phyloP scores from a whole-genome alignment of 352 stramenopile genomes.

The Globisporangium camurandrum region DNA sequence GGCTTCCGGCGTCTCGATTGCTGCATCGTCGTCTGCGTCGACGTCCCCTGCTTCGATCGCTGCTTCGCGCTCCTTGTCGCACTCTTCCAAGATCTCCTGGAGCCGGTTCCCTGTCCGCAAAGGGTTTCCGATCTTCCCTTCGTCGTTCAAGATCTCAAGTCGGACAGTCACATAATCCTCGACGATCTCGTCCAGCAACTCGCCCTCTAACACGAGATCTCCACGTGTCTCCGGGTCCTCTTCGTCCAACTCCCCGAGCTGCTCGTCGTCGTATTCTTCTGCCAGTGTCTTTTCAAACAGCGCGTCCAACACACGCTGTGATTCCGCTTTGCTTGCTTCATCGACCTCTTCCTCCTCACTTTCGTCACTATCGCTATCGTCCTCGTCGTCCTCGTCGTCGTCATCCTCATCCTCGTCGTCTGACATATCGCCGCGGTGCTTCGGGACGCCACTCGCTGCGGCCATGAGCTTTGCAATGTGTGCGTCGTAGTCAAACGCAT shows the following conservation, averaged over 20 bases:
- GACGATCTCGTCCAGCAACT: conserved; percentile 60
- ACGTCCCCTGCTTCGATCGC: conserved; percentile 30
- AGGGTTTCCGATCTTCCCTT: conserved; percentile 75
- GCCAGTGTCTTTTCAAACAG: conserved; percentile 79
- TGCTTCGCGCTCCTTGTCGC: conserved; percentile 50
- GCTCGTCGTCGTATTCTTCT: conserved; percentile 80
- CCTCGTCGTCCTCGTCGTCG: conserved; percentile 47
- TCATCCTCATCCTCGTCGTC: conserved; percentile 58
- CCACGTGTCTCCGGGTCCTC: conserved; percentile 65
- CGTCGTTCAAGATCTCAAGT: conserved; percentile 64
- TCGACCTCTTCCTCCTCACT: conserved; percentile 27
- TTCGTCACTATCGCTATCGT: conserved; percentile 51
- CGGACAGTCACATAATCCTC: conserved; percentile 64
- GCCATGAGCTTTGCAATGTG: conserved; percentile 92
- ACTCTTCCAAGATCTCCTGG: conserved; percentile 70
- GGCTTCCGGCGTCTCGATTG: too few species aligned
- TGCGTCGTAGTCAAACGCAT: conserved; percentile 90
- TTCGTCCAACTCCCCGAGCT: conserved; percentile 71
- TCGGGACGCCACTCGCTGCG: conserved; percentile 64
- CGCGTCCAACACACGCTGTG: conserved; percentile 83
- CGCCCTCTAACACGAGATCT: conserved; percentile 60
- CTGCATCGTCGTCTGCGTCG: conserved; percentile 19
- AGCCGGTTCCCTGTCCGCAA: conserved; percentile 57
- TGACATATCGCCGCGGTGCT: conserved; percentile 55
- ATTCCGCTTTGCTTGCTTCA: conserved; percentile 46